These are phyloP conservation scores for Phytophthora pseudosyringae DNA, from an alignment of 352 stramenopile species.

Conservation along the genomic window DNA sequence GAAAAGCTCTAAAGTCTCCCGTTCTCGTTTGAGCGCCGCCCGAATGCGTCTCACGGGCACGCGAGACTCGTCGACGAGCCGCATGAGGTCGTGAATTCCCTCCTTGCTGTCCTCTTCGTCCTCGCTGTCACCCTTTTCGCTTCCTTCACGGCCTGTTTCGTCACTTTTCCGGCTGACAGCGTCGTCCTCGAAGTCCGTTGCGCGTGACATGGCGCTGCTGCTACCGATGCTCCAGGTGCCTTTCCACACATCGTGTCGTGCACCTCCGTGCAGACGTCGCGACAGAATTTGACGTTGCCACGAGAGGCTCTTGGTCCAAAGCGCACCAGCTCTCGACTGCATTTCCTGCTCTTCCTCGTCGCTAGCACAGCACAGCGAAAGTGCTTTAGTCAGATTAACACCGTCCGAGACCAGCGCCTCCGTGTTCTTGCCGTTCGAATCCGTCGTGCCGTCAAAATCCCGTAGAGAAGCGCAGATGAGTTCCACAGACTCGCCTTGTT, in stretches of 20 bases:
- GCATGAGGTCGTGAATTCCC: slow-evolving; percentile 26
- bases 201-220: slow-evolving; percentile 1
- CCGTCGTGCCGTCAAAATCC: slow-evolving; percentile 55
- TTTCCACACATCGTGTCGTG: slow-evolving; percentile 27
- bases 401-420: slow-evolving; percentile 21
- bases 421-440: slow-evolving; percentile 8
- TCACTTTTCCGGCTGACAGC: not conserved
- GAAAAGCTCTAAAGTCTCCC: slow-evolving; percentile 44
- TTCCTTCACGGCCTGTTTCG: not conserved
- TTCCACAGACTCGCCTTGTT: slow-evolving; percentile 61
- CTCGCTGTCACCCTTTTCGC: not conserved
- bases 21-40: slow-evolving; percentile 45
- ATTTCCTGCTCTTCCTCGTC: slow-evolving; percentile 52
- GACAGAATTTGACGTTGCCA: slow-evolving; percentile 35
- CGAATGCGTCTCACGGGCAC: slow-evolving; percentile 53
- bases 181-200: not conserved
- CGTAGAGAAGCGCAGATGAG: slow-evolving; percentile 48
- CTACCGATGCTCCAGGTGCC: not conserved
- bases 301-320: slow-evolving; percentile 26
- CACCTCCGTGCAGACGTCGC: slow-evolving; percentile 20
- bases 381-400: slow-evolving; percentile 12
- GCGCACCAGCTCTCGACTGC: slow-evolving; percentile 11
- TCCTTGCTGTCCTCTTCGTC: slow-evolving; percentile 40
- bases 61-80: slow-evolving; percentile 35
- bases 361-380: slow-evolving; percentile 52